These are phyloP conservation scores for Phlebiopsis gigantea DNA, from an alignment of 768 basidiomycete species.

Conservation along the genomic window DNA sequence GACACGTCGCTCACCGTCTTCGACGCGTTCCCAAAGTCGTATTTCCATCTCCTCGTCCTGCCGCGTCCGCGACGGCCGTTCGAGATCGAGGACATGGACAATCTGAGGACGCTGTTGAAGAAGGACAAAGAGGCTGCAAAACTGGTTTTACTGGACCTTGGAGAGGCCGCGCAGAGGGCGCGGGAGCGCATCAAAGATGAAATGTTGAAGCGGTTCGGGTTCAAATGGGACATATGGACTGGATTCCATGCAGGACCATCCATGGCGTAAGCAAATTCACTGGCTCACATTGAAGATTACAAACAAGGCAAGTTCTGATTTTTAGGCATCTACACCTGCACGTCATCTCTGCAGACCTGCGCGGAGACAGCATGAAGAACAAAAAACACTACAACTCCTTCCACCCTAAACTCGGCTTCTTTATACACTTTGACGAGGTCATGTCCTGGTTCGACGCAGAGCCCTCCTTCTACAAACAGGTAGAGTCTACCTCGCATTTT, in stretches of 20 bases:
- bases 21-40: constrained; percentile 77
- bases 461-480: constrained; percentile 45
- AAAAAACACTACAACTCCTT: constrained; percentile 95
- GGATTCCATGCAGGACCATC: constrained; percentile 87
- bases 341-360: constrained; percentile 75
- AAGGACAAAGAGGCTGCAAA: constrained; percentile 50
- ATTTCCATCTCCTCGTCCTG: constrained; percentile 85
- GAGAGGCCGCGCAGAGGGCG: constrained; percentile 49
- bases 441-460: constrained; percentile 74
- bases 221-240: constrained; percentile 69
- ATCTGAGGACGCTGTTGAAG: constrained; percentile 51
- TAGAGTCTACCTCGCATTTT: constrained; percentile 20
- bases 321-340: constrained; percentile 79
- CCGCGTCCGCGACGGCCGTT: constrained; percentile 45
- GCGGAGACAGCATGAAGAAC: constrained; percentile 64
- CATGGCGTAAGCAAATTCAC: constrained; percentile 84
- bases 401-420: constrained; percentile 79
- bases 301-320: no score
- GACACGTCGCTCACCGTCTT: constrained; percentile 57
- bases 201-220: constrained; percentile 71
- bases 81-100: constrained; percentile 37
- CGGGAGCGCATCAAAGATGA: constrained; percentile 67
- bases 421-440: constrained; percentile 74
- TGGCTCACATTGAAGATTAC: constrained; percentile 1
- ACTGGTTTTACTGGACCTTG: constrained; percentile 45